Base-by-base conservation (phyloP, 208 protist genomes). In the Trypanosoma platydactyli region DNA sequence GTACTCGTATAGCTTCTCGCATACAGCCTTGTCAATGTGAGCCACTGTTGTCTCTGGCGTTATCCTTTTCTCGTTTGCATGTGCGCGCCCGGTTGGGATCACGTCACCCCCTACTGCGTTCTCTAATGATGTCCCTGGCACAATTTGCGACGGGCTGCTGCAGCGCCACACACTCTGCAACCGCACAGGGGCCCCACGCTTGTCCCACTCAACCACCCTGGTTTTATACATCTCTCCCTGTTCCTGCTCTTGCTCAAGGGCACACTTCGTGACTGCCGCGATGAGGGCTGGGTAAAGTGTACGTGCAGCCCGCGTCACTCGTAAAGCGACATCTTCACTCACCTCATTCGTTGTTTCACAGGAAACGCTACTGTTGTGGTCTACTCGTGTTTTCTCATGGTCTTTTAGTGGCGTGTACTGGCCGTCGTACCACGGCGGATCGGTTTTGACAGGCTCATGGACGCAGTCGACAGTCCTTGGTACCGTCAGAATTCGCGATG, bases 271-370 rank as follows among this genome's bases (percentile, higher is more conserved):
- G 25, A 75, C 48, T 12, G 20, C 62, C 7, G 45, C 61, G 13
- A 75, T 38, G 38, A 75, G 69, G 12, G 40, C 16, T 20, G 69
- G 69, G 45, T 75, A 75, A 1, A 75, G 55, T n/a, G 53, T 75
- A 13, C 40, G 42, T 41, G 44, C 62, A 1, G 69, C 69, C n/a
- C 59, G 69, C 20, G 69, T 35, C 9, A 75, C 69, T 22, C 60
- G 69, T 38, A 68, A 27, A 12, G 38, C 46, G 15, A 75, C 55
- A 35, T 75, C 69, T 11, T 64, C 56, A 7, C 22, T 55, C 18
- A 68, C 53, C 30, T 53, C 53, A 42, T 50, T 22, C 5, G 1
- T 25, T 6, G 40, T 35, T 15, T 27, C 16, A 15, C 1, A 44
- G 44, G 20, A 22, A 12, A 44, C n/a, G 25, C 13, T 52, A 35